phyloP scores from a whole-genome alignment of 2,329 filamentous ascomycete species.

The Trichoderma guizhouense region DNA sequence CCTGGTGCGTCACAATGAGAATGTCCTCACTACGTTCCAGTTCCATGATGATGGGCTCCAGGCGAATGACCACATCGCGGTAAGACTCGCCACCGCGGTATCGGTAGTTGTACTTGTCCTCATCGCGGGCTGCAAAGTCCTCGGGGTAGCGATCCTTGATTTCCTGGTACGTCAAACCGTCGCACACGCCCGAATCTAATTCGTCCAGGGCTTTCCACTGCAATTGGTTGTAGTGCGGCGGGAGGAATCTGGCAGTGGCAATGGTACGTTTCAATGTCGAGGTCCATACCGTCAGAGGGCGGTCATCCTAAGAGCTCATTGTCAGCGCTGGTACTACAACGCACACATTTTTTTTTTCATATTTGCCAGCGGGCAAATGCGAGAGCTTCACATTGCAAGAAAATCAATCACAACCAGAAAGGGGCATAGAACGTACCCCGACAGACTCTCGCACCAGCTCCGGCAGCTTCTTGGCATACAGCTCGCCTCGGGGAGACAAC shows the following conservation, averaged over 20 bases:
- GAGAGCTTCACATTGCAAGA: not conserved
- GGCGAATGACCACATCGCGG: slow-evolving; percentile 92
- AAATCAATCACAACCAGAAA: not conserved
- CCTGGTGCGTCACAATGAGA: slow-evolving; percentile 96
- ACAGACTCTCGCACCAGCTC: slow-evolving; percentile 82
- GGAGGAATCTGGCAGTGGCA: slow-evolving; percentile 81
- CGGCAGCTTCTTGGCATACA: slow-evolving; percentile 82
- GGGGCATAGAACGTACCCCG: slow-evolving; percentile 56
- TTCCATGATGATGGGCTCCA: slow-evolving; percentile 99
- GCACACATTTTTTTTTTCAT: not conserved
- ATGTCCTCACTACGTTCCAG: slow-evolving; percentile 95
- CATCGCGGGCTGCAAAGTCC: slow-evolving; percentile 91
- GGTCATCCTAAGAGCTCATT: slow-evolving; percentile 47
- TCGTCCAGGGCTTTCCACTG: slow-evolving; percentile 99
- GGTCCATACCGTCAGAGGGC: slow-evolving; percentile 60
- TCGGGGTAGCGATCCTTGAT: slow-evolving; percentile 90
- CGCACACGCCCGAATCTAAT: slow-evolving; percentile 93
- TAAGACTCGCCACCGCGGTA: slow-evolving; percentile 95
- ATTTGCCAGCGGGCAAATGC: not conserved
- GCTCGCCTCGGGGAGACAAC: slow-evolving; percentile 79
- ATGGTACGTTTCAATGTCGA: slow-evolving; percentile 76
- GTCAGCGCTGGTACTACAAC: not conserved
- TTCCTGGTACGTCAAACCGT: slow-evolving; percentile 92
- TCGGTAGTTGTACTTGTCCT: slow-evolving; percentile 99
- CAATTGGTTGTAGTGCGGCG: slow-evolving; percentile 80